Evolutionary conservation across 495 filamentous ascomycete species (phyloP).

Genomic region (Neurospora sp.): DNA sequence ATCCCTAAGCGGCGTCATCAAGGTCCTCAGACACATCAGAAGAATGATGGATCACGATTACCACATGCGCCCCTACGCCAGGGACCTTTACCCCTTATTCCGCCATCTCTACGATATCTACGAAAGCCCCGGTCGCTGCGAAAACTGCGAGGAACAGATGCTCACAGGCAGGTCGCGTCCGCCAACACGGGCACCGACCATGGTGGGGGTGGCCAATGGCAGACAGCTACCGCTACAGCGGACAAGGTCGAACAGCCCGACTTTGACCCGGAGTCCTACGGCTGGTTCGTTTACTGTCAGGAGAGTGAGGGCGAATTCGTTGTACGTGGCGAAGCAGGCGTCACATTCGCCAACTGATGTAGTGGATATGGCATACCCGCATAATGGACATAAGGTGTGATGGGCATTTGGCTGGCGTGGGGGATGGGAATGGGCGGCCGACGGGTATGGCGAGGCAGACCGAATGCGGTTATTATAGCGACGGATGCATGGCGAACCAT

Average conservation of each 20-base stretch:
- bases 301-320: background rate
- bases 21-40: slow-evolving; percentile 13
- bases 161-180: slow-evolving; percentile 6
- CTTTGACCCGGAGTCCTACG: background rate
- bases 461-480: background rate
- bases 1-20: slow-evolving; percentile 15
- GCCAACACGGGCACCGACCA: background rate
- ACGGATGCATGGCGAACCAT: background rate
- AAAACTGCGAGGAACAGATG: slow-evolving; percentile 20
- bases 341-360: background rate
- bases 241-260: background rate
- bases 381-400: background rate
- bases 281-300: background rate
- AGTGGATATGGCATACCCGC: background rate
- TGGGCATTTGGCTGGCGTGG: background rate
- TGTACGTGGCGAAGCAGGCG: background rate
- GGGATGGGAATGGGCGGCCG: background rate
- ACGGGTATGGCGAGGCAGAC: background rate
- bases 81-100: slow-evolving; percentile 21
- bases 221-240: background rate
- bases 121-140: slow-evolving; percentile 13
- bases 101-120: slow-evolving; percentile 19
- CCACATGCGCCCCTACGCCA: slow-evolving; percentile 14
- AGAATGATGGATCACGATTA: slow-evolving; percentile 20
- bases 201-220: background rate